Evolutionary conservation across 495 filamentous ascomycete species (phyloP).

Genomic region (Amniculicola lignicola): DNA sequence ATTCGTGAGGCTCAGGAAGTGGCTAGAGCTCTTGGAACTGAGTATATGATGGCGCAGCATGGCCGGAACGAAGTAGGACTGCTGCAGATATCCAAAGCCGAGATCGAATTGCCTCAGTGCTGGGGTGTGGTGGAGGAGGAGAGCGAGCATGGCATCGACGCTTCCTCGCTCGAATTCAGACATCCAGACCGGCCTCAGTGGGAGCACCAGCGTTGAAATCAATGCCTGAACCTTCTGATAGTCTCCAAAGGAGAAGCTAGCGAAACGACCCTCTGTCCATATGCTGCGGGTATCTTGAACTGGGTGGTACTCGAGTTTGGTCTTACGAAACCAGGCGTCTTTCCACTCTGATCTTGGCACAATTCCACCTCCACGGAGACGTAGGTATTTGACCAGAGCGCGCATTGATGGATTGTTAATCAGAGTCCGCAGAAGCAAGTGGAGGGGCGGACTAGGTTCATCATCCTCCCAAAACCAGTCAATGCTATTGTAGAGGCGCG

Average conservation of each 20-base stretch:
- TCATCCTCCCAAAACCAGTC: slow-evolving; percentile 5
- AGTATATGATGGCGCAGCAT: neutral
- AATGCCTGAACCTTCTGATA: neutral
- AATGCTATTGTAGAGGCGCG: neutral
- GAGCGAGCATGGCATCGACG: neutral
- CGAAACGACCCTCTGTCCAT: neutral
- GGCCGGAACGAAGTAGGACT: neutral
- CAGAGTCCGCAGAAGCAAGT: slow-evolving; percentile 2
- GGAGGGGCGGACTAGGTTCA: slow-evolving; percentile 1
- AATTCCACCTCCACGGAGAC: neutral
- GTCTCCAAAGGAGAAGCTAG: neutral
- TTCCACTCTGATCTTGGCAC: neutral
- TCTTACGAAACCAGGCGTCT: neutral
- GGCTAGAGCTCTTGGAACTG: too few relatives aligned
- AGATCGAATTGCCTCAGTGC: neutral
- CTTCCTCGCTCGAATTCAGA: neutral
- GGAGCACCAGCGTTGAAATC: neutral
- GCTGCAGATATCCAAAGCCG: neutral
- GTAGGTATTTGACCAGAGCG: neutral
- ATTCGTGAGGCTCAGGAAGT: neutral
- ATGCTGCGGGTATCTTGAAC: neutral
- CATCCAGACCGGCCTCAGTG: neutral
- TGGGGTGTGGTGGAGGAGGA: neutral
- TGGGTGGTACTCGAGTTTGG: neutral
- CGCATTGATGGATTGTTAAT: neutral